Conservation (phyloP, 2,329 filamentous ascomycete genomes). For the Ceratocystis eucalypticola region DNA sequence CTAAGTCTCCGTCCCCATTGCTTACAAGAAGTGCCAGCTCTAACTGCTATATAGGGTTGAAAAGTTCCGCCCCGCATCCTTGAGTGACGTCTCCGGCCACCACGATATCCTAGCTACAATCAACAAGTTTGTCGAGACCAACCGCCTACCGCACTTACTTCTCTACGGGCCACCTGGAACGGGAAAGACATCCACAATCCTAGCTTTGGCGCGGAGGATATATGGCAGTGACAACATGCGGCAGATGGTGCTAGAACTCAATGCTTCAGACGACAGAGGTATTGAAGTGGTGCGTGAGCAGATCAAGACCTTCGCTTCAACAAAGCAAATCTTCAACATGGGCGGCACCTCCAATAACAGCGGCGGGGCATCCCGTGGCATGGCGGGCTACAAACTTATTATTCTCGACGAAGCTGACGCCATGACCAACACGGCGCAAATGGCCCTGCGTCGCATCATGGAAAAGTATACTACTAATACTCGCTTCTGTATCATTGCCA, state of each 20-base stretch:
- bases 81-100: slow-evolving; percentile 89
- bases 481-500: slow-evolving; percentile 94
- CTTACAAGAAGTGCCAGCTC: not conserved
- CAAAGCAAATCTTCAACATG: slow-evolving; percentile 82
- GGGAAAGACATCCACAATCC: slow-evolving; percentile 91
- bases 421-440: slow-evolving; percentile 97
- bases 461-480: slow-evolving; percentile 98
- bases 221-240: slow-evolving; percentile 87
- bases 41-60: slow-evolving; percentile 56
- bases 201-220: slow-evolving; percentile 83
- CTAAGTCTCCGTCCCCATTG: not conserved
- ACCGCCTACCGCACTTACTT: slow-evolving; percentile 85
- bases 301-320: slow-evolving; percentile 98
- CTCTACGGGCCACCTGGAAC: slow-evolving; percentile 95
- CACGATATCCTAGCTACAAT: slow-evolving; percentile 95
- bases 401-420: slow-evolving; percentile 98
- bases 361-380: slow-evolving; percentile 31
- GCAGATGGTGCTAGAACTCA: slow-evolving; percentile 96
- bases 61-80: slow-evolving; percentile 81
- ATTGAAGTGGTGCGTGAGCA: slow-evolving; percentile 97
- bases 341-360: slow-evolving; percentile 37
- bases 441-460: slow-evolving; percentile 95
- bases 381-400: slow-evolving; percentile 80
- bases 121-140: slow-evolving; percentile 92
- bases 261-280: slow-evolving; percentile 90